Evolutionary conservation across 2,329 filamentous ascomycete species (phyloP).

Genomic region (Polychaeton citri): DNA sequence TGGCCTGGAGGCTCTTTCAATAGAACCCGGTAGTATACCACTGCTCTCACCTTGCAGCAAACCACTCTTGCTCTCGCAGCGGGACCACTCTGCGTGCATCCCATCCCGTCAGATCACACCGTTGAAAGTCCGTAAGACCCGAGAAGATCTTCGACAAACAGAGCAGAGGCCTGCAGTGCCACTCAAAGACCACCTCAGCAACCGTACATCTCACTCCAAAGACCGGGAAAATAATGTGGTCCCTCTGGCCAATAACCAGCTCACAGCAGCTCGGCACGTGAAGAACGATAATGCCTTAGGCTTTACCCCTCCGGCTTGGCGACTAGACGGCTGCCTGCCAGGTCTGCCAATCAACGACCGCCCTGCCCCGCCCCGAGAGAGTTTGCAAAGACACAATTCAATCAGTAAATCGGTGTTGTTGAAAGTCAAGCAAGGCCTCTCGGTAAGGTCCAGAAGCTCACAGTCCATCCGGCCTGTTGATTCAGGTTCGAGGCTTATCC

Average conservation of each 20-base stretch:
- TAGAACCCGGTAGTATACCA: background rate
- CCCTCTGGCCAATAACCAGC: no score
- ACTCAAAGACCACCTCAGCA: background rate
- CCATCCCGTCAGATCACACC: conserved; percentile 12
- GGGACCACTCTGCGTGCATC: conserved; percentile 20
- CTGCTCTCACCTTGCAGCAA: conserved; percentile 16
- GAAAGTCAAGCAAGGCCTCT: conserved; percentile 21
- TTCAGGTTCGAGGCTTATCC: conserved; percentile 15
- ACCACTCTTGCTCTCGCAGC: conserved; percentile 15
- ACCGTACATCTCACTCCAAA: no score
- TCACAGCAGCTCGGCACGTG: no score
- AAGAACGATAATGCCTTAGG: no score
- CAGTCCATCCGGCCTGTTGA: conserved; percentile 12
- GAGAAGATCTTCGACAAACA: conserved; percentile 16
- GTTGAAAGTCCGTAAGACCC: conserved; percentile 21
- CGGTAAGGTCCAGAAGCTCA: conserved; percentile 14
- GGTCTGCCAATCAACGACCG: no score
- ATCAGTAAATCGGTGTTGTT: conserved; percentile 23
- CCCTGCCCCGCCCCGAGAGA: background rate
- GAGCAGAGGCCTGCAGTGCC: background rate
- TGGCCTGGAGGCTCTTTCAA: background rate
- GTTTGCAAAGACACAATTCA: conserved; percentile 17
- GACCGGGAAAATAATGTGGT: no score
- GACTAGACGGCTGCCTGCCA: no score
- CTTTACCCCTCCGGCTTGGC: no score